Evolutionary conservation across 257 asterid species (phyloP), one percentile per base, ranked within the genome.

Genomic region (Nicotiana undulata): DNA sequence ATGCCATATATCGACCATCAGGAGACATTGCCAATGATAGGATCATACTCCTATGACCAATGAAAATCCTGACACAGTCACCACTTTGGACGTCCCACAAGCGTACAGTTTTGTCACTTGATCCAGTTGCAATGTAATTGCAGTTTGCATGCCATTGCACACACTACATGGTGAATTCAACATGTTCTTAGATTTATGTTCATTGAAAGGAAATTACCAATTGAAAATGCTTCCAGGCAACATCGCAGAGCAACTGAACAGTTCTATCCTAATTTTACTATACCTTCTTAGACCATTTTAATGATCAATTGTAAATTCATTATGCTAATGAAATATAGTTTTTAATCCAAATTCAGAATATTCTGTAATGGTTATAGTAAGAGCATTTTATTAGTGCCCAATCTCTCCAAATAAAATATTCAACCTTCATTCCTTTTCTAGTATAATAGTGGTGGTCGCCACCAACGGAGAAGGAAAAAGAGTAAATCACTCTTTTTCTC

Each of bases 41-140:
- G 81, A 96, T 84, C 99, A 94, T 94, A 83, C 99, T 92, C 82
- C 98, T 85, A 79, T 96, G 99, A 82, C 99, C 99, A 32, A 96
- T 81, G 85, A 96, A 96, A 86, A 96, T 90, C 85, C 99, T 90
- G 17, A 94, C 98, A 80, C 98, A 96, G 79, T 94, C 97, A 58
- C 99, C 99, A 84, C 93, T 96, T 85, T 92, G 98, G 81, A 94
- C 92, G 61, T 96, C 99, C 99, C 99, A 96, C 82, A 96, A 85
- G 40, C 98, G 97, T 83, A 94, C 99, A 46, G 98, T 96, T 86
- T 92, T 96, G 87, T 96, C 99, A 74, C 99, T 96, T 60, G 99
- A 96, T 77, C 99, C 99, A 34, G 99, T 92, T 9, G 98, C 99
- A 67, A 96, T 83, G 66, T 96, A 96, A 84, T 96, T 94, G 92